A percentile compares a stretch with the other conserved stretches of the same genome.
phyloP scores from a whole-genome alignment of 768 basidiomycete genomes.

The Hydnum rufescens region DNA sequence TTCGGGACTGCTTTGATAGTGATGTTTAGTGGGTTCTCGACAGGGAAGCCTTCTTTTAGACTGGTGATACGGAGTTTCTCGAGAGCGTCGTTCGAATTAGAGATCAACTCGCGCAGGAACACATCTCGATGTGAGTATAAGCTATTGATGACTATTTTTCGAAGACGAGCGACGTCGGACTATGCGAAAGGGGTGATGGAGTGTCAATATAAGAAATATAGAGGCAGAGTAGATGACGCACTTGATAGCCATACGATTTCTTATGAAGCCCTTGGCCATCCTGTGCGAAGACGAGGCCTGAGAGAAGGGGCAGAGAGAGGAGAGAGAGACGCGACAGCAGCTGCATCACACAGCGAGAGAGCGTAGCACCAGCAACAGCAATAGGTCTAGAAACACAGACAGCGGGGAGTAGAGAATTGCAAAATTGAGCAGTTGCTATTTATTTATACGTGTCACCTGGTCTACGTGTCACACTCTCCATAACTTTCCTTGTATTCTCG shows the following conservation, averaged over 20 bases:
- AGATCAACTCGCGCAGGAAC: constrained; percentile 61
- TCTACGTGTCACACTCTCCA: too few species aligned
- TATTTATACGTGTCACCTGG: too few species aligned
- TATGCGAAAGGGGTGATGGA: constrained; percentile 16
- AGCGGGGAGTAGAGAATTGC: too few species aligned
- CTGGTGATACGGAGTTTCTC: constrained; percentile 81
- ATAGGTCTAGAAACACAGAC: too few species aligned
- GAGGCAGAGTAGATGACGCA: constrained; percentile 15
- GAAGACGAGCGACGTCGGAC: constrained; percentile 86
- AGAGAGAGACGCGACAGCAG: constrained; percentile 13
- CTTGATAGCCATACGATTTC: constrained; percentile 56
- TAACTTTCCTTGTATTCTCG: too few species aligned
- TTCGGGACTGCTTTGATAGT: constrained; percentile 62
- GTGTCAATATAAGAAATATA: background rate
- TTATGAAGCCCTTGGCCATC: constrained; percentile 25
- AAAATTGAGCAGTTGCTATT: too few species aligned
- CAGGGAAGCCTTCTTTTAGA: constrained; percentile 50
- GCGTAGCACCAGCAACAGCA: too few species aligned
- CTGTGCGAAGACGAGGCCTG: constrained; percentile 30
- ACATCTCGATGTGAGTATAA: constrained; percentile 19
- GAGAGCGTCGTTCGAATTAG: constrained; percentile 90
- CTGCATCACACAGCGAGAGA: too few species aligned
- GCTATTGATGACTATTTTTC: constrained; percentile 76
- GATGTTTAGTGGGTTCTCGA: constrained; percentile 61
- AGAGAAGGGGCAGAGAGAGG: constrained; percentile 30